A percentile compares a stretch with the other conserved stretches of the same genome.
Conservation (phyloP, 768 basidiomycete species). For the Leccinellum rugosiceps region DNA sequence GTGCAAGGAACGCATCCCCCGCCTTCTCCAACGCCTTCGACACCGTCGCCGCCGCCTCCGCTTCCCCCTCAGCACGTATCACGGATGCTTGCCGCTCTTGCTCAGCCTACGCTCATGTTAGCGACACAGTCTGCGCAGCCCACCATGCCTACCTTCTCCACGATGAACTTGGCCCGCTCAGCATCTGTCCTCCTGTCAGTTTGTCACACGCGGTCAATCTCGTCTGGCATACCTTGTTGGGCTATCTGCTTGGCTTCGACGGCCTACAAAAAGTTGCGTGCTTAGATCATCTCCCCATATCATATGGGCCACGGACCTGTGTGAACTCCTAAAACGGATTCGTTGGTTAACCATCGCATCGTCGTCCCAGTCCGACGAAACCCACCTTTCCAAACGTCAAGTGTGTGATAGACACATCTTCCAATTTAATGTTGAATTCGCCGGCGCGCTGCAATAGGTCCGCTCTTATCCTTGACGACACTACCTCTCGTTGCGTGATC, state of each 20-base stretch:
- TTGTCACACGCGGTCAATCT: neutral
- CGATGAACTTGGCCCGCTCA: constrained; percentile 97
- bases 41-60: constrained; percentile 93
- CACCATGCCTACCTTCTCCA: constrained; percentile 75
- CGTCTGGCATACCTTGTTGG: constrained; percentile 74
- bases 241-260: constrained; percentile 99
- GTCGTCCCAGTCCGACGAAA: neutral
- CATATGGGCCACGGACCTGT: constrained; percentile 38
- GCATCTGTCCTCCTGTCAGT: constrained; percentile 60
- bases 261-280: constrained; percentile 44
- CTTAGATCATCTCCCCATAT: neutral
- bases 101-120: constrained; percentile 67
- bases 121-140: constrained; percentile 5
- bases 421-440: constrained; percentile 93
- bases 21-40: constrained; percentile 89
- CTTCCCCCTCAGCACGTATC: constrained; percentile 97
- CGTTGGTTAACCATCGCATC: constrained; percentile 5
- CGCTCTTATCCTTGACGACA: constrained; percentile 87
- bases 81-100: constrained; percentile 99
- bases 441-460: constrained; percentile 91
- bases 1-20: constrained; percentile 91
- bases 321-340: constrained; percentile 69
- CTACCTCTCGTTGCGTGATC: constrained; percentile 97
- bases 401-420: constrained; percentile 97
- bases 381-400: constrained; percentile 81